These are phyloP conservation scores for Hortiboletus rubellus DNA, from an alignment of 1,284 basidiomycete genomes.

Conservation along the genomic window DNA sequence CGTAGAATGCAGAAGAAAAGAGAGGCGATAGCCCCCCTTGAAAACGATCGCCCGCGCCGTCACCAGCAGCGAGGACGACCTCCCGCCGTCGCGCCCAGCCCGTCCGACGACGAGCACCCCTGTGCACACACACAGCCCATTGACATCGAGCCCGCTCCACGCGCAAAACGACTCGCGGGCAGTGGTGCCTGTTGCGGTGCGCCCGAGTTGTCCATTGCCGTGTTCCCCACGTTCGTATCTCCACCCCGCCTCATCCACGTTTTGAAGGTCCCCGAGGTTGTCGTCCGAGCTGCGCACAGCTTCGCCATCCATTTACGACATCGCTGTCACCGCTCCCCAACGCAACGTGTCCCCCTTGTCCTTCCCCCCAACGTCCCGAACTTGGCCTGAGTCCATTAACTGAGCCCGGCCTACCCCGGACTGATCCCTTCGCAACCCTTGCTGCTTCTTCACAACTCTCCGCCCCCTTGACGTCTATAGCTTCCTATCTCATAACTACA, in stretches of 20 bases:
- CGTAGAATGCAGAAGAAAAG: constrained; percentile 10
- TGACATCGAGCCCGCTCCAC: neutral
- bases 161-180: no score
- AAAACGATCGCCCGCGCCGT: constrained; percentile 16
- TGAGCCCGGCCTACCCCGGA: constrained; percentile 33
- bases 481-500: constrained; percentile 28
- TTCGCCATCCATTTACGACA: constrained; percentile 30
- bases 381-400: constrained; percentile 24
- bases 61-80: constrained; percentile 1
- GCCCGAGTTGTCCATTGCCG: constrained; percentile 6
- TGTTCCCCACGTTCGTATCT: constrained; percentile 32
- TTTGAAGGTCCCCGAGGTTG: constrained; percentile 24
- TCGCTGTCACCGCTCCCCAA: constrained; percentile 20
- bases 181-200: no score
- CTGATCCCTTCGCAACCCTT: constrained; percentile 21
- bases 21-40: neutral
- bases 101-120: neutral
- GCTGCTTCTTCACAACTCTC: constrained; percentile 15
- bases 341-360: constrained; percentile 22
- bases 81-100: neutral
- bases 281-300: constrained; percentile 22
- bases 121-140: constrained; percentile 4
- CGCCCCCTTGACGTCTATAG: constrained; percentile 27
- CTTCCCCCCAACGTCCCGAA: constrained; percentile 15
- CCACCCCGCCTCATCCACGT: constrained; percentile 28